These are phyloP conservation scores for Chaetomiaceae sp. DNA, from an alignment of 2,329 filamentous ascomycete species.

Conservation along the genomic window DNA sequence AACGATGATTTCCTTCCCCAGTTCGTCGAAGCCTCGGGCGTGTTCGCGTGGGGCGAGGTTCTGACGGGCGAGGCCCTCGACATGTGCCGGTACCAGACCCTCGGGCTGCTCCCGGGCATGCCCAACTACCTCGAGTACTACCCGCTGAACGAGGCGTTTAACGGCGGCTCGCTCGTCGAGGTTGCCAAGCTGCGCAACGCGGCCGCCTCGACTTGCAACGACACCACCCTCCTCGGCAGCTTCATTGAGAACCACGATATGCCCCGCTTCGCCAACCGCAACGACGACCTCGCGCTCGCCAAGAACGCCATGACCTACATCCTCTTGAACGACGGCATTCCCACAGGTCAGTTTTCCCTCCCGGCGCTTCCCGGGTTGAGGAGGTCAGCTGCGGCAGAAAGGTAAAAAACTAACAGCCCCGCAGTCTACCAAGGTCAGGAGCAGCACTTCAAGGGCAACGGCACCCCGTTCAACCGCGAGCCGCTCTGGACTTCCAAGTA, in stretches of 20 bases:
- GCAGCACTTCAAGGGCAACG: constrained; percentile 49
- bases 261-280: constrained; percentile 47
- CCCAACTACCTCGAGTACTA: constrained; percentile 53
- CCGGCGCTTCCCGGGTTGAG: too few relatives aligned
- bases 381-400: too few relatives aligned
- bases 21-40: constrained; percentile 50
- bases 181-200: constrained; percentile 37
- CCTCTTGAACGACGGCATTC: constrained; percentile 56
- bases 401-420: neutral
- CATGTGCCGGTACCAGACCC: constrained; percentile 48
- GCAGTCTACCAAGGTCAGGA: constrained; percentile 60
- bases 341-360: constrained; percentile 26
- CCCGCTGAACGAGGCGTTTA: constrained; percentile 35
- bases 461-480: constrained; percentile 50
- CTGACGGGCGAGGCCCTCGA: constrained; percentile 49
- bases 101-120: constrained; percentile 45
- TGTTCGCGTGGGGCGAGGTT: constrained; percentile 59
- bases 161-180: constrained; percentile 35
- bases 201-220: constrained; percentile 35
- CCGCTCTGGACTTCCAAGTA: constrained; percentile 53
- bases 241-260: constrained; percentile 60
- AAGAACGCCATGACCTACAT: constrained; percentile 59
- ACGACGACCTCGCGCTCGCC: constrained; percentile 49
- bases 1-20: constrained; percentile 53
- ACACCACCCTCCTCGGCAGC: constrained; percentile 42